Evolutionary conservation across 140 eudicot species (phyloP).

Genomic region (Erigeron philadelphicus): DNA sequence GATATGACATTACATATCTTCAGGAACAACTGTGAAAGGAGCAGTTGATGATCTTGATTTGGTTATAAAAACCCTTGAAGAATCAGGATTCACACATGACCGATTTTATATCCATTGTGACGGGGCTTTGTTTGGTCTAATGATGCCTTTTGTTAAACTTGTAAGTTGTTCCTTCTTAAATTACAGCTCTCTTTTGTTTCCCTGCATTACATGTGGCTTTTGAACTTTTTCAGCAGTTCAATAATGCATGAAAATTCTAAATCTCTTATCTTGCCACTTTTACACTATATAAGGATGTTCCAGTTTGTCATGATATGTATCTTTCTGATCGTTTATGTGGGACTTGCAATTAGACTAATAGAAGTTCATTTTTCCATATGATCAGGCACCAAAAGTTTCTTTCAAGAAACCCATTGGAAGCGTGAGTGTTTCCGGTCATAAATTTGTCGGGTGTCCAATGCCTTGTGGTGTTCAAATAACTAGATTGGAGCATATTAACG

Average conservation of each 20-base stretch:
- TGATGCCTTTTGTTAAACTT: conserved; percentile 86
- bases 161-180: conserved; percentile 37
- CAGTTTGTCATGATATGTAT: background rate
- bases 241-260: no score
- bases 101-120: conserved; percentile 87
- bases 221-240: no score
- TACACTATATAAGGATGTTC: background rate
- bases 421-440: conserved; percentile 60
- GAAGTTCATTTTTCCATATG: background rate
- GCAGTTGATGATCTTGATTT: conserved; percentile 92
- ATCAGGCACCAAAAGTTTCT: conserved; percentile 68
- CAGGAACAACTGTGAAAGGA: conserved; percentile 93
- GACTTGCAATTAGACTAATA: conserved; percentile 10
- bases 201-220: no score
- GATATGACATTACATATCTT: background rate
- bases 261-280: no score
- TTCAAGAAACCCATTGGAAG: conserved; percentile 85
- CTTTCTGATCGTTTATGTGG: background rate
- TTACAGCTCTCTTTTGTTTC: background rate
- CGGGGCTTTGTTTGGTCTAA: conserved; percentile 87
- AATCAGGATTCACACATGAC: conserved; percentile 60
- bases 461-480: conserved; percentile 69
- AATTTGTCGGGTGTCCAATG: conserved; percentile 63
- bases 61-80: conserved; percentile 82
- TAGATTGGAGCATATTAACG: conserved; percentile 56